Evolutionary conservation across 306 rosid genomes (phyloP).

Genomic region (apple (Malus domestica)): ASM211411v1 NC_041804.1:3588501-3589000

Average conservation of each 20-base stretch:
- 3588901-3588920: too few relatives aligned
- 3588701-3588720: not conserved
- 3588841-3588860: too few relatives aligned
- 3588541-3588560: not conserved
- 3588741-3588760: not conserved
- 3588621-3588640: not conserved
- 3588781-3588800: not conserved
- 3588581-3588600: not conserved
- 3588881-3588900: too few relatives aligned
- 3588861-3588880: too few relatives aligned
- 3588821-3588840: not conserved
- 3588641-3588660: not conserved
- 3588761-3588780: conserved; percentile 2
- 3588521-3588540: not conserved
- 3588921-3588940: too few relatives aligned
- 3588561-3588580: not conserved
- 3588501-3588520: not conserved
- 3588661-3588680: not conserved
- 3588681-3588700: not conserved
- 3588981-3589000: too few relatives aligned
- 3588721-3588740: not conserved
- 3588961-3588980: too few relatives aligned
- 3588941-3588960: too few relatives aligned
- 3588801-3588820: not conserved
- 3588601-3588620: not conserved